Evolutionary conservation across 805 yeast genomes (phyloP).

Genomic region (Komagataella pastoris): DNA sequence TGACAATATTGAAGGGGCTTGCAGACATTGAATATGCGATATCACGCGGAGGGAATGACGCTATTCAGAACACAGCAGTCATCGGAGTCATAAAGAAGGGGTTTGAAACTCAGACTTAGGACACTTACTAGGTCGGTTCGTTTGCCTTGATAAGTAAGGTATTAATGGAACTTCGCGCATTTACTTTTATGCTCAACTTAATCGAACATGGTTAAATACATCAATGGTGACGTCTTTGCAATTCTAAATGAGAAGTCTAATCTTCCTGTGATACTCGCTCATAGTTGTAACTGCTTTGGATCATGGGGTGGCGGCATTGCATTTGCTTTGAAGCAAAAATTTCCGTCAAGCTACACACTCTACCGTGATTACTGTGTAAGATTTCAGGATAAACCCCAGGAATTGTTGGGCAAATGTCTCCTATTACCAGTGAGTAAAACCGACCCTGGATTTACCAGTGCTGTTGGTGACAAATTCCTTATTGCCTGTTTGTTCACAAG

Average conservation of each 20-base stretch:
- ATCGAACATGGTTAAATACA: slow-evolving; percentile 20
- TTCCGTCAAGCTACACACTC: slow-evolving; percentile 39
- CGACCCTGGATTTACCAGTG: slow-evolving; percentile 19
- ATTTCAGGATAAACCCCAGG: slow-evolving; percentile 8
- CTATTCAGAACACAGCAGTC: slow-evolving; percentile 79
- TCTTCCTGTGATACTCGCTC: slow-evolving; percentile 41
- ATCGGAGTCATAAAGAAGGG: slow-evolving; percentile 75
- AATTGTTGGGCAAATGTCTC: slow-evolving; percentile 42
- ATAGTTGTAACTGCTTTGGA: slow-evolving; percentile 72
- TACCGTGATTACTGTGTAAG: slow-evolving; percentile 32
- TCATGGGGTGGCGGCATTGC: slow-evolving; percentile 86
- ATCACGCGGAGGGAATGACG: slow-evolving; percentile 85
- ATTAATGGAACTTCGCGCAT: neutral
- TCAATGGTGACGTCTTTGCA: slow-evolving; percentile 44
- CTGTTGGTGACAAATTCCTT: slow-evolving; percentile 10
- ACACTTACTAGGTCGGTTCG: neutral
- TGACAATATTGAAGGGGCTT: slow-evolving; percentile 52
- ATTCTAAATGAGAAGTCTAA: slow-evolving; percentile 12
- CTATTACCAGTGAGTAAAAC: slow-evolving; percentile 21
- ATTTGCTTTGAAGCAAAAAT: slow-evolving; percentile 33
- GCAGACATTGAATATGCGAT: slow-evolving; percentile 87
- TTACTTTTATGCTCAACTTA: neutral
- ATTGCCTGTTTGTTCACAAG: slow-evolving; percentile 71
- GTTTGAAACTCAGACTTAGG: slow-evolving; percentile 28
- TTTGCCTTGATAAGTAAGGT: neutral